Conservation (phyloP, 2,329 filamentous ascomycete genomes). For the Fusarium transvaalense region DNA sequence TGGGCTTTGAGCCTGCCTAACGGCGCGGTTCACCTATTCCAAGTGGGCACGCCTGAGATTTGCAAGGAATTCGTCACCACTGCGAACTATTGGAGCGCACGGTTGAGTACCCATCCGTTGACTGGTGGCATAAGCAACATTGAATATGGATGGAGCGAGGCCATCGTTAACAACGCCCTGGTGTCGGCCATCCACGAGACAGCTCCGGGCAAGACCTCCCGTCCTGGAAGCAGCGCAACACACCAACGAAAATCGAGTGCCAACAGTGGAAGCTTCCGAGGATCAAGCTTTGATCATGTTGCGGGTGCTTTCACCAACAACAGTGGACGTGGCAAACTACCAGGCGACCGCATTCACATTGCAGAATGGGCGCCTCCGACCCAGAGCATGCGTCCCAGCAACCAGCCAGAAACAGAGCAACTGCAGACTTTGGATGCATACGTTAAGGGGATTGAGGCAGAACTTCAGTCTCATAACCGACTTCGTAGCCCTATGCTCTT, state of each 20-base stretch:
- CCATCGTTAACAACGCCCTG: constrained; percentile 75
- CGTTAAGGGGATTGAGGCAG: constrained; percentile 86
- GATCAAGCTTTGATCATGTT: constrained; percentile 72
- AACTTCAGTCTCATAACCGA: constrained; percentile 88
- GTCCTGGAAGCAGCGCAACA: constrained; percentile 65
- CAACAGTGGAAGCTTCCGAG: constrained; percentile 65
- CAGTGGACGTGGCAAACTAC: constrained; percentile 70
- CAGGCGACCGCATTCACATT: constrained; percentile 86
- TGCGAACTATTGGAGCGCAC: constrained; percentile 97
- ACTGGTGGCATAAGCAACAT: constrained; percentile 95
- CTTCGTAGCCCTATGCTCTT: constrained; percentile 88
- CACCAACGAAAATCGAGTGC: constrained; percentile 59
- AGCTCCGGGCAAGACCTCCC: constrained; percentile 55
- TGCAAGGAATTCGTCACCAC: constrained; percentile 94
- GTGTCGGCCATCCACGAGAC: constrained; percentile 66
- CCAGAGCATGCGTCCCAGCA: constrained; percentile 89
- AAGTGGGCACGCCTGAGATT: constrained; percentile 95
- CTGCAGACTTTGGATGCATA: constrained; percentile 80
- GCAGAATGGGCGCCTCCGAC: constrained; percentile 90
- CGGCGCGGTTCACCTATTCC: constrained; percentile 97
- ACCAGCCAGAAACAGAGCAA: constrained; percentile 83
- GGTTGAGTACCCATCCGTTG: constrained; percentile 92
- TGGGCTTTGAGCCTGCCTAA: constrained; percentile 94
- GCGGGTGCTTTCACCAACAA: constrained; percentile 65
- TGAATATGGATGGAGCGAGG: constrained; percentile 96